Conservation (phyloP, 208 protist species). For the Trichomonas vaginalis region DNA sequence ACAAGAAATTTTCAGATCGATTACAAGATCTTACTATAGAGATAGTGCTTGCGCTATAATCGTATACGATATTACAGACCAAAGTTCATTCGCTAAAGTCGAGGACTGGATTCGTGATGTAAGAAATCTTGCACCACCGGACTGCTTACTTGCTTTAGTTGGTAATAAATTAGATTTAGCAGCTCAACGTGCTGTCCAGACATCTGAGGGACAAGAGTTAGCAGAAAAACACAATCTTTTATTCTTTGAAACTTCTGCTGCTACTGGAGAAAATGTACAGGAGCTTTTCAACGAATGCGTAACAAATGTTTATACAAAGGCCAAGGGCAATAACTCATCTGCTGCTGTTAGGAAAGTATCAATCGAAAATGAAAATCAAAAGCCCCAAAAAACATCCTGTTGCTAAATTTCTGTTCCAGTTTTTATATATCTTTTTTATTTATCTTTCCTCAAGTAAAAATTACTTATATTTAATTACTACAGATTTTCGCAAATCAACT, state of each 20-base stretch:
- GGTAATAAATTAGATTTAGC: conserved; percentile 1
- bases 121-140: not conserved
- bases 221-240: not conserved
- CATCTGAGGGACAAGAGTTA: not conserved
- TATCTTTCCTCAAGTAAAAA: too few species aligned
- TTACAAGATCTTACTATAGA: not conserved
- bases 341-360: not conserved
- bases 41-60: conserved; percentile 14
- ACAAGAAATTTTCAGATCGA: conserved; percentile 13
- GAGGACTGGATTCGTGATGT: not conserved
- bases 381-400: not conserved
- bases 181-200: not conserved
- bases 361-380: not conserved
- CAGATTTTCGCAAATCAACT: too few species aligned
- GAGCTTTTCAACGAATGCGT: not conserved
- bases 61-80: conserved; percentile 5
- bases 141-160: not conserved
- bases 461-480: too few species aligned
- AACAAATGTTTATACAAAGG: not conserved
- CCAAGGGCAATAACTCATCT: not conserved
- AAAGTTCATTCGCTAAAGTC: not conserved
- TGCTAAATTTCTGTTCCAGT: not conserved
- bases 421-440: not conserved
- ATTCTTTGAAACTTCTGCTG: not conserved
- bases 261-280: not conserved